These are phyloP conservation scores for Agaricus subrufescens DNA, from an alignment of 768 basidiomycete species.

Conservation along the genomic window DNA sequence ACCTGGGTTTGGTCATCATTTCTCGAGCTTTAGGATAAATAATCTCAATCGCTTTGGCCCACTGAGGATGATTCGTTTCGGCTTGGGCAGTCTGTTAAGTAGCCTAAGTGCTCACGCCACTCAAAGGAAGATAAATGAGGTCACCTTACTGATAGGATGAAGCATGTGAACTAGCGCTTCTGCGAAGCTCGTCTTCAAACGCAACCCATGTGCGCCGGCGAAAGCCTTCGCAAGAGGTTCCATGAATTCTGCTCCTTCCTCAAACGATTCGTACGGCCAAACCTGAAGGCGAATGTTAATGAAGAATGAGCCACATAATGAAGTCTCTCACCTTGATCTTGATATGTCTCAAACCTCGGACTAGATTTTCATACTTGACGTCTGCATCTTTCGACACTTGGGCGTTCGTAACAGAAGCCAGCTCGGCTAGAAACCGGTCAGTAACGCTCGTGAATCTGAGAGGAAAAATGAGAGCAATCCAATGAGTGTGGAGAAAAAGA, in stretches of 20 bases:
- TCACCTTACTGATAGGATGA: slow-evolving; percentile 85
- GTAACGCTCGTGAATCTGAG: slow-evolving; percentile 86
- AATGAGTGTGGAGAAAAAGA: not conserved
- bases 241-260: slow-evolving; percentile 90
- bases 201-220: slow-evolving; percentile 75
- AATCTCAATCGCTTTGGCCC: slow-evolving; percentile 86
- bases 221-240: slow-evolving; percentile 81
- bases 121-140: slow-evolving; percentile 1
- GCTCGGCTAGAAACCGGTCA: slow-evolving; percentile 81
- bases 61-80: slow-evolving; percentile 92
- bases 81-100: slow-evolving; percentile 77
- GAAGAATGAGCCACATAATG: not conserved
- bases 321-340: slow-evolving; percentile 62
- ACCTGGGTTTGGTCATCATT: slow-evolving; percentile 84
- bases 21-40: slow-evolving; percentile 80
- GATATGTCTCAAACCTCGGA: slow-evolving; percentile 76
- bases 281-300: slow-evolving; percentile 44
- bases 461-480: not conserved
- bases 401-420: slow-evolving; percentile 68
- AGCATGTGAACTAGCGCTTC: slow-evolving; percentile 73
- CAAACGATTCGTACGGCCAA: slow-evolving; percentile 90
- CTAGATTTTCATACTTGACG: slow-evolving; percentile 77
- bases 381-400: slow-evolving; percentile 80
- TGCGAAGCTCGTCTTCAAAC: slow-evolving; percentile 81
- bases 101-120: not conserved